Conservation (phyloP, 441 rosid species). For the Erodium chrysanthum region DNA sequence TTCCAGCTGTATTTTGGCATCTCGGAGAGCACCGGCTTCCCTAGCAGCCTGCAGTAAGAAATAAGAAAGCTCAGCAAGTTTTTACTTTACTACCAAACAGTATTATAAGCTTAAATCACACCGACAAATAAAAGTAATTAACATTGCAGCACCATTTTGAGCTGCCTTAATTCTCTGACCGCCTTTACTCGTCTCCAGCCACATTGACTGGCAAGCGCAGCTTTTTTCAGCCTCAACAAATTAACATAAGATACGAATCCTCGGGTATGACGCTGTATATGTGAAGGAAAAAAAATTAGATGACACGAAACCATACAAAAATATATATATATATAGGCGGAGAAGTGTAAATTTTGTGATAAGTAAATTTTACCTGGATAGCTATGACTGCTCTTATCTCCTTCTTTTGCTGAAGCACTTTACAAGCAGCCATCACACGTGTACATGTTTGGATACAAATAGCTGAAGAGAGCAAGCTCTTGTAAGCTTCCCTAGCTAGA, state of each 20-base stretch:
- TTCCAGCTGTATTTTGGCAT: slow-evolving; percentile 75
- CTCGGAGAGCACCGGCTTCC: slow-evolving; percentile 93
- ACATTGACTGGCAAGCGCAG: slow-evolving; percentile 58
- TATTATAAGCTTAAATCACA: slow-evolving; percentile 4
- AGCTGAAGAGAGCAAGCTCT: slow-evolving; percentile 38
- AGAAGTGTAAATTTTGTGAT: background rate
- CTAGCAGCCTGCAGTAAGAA: slow-evolving; percentile 58
- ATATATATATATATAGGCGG: background rate
- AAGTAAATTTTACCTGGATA: slow-evolving; percentile 54
- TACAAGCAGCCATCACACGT: slow-evolving; percentile 64
- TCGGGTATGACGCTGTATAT: slow-evolving; percentile 53
- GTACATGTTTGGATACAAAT: slow-evolving; percentile 60
- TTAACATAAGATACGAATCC: slow-evolving; percentile 35
- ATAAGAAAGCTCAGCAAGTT: background rate
- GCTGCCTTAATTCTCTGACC: slow-evolving; percentile 55
- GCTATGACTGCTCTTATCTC: slow-evolving; percentile 46
- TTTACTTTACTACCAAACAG: background rate
- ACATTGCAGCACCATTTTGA: slow-evolving; percentile 54
- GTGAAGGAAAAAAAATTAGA: slow-evolving; percentile 9
- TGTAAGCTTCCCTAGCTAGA: slow-evolving; percentile 50
- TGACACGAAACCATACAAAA: slow-evolving; percentile 6
- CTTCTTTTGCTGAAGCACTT: slow-evolving; percentile 41
- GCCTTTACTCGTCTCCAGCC: slow-evolving; percentile 74
- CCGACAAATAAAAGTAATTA: slow-evolving; percentile 5
- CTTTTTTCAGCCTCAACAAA: slow-evolving; percentile 46